phyloP scores from a whole-genome alignment of 2,329 filamentous ascomycete genomes.

The Colletotrichum phormii region DNA sequence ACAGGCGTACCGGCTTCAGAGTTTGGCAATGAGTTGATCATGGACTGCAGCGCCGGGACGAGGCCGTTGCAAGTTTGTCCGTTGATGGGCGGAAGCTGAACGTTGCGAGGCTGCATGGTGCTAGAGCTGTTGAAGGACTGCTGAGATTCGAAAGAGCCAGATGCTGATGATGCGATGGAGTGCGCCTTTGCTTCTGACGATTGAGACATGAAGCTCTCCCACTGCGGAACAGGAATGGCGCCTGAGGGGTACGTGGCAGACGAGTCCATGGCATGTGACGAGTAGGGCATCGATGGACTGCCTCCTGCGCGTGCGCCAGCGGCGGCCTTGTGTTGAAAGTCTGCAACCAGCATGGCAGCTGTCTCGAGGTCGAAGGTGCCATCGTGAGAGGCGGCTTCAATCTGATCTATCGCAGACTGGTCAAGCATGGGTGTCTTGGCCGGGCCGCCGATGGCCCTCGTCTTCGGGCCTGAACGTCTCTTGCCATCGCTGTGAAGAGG shows the following conservation, averaged over 20 bases:
- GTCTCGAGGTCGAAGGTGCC: conserved; percentile 96
- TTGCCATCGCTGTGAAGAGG: conserved; percentile 96
- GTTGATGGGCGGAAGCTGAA: conserved; percentile 75
- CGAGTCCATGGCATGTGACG: conserved; percentile 81
- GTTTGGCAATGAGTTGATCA: conserved; percentile 77
- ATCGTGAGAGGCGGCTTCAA: conserved; percentile 85
- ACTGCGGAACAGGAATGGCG: conserved; percentile 85
- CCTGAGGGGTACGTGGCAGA: conserved; percentile 81
- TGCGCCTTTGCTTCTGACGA: conserved; percentile 80
- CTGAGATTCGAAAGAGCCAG: conserved; percentile 76
- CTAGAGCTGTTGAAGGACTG: conserved; percentile 70
- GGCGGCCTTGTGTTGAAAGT: conserved; percentile 95
- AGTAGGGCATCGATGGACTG: conserved; percentile 74
- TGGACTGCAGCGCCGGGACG: conserved; percentile 75
- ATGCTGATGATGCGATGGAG: conserved; percentile 75
- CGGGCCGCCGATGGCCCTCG: conserved; percentile 70
- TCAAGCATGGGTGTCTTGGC: conserved; percentile 87
- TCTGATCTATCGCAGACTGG: conserved; percentile 88
- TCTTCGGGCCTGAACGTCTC: conserved; percentile 79
- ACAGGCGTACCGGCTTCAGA: conserved; percentile 77
- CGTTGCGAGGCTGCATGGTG: conserved; percentile 66
- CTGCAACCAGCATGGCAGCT: conserved; percentile 97
- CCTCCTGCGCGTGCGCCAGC: conserved; percentile 72
- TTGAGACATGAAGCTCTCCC: conserved; percentile 88
- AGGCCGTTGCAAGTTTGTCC: conserved; percentile 71